Base-by-base conservation (phyloP, 441 rosid genomes). In the Jatropha podagrica region DNA sequence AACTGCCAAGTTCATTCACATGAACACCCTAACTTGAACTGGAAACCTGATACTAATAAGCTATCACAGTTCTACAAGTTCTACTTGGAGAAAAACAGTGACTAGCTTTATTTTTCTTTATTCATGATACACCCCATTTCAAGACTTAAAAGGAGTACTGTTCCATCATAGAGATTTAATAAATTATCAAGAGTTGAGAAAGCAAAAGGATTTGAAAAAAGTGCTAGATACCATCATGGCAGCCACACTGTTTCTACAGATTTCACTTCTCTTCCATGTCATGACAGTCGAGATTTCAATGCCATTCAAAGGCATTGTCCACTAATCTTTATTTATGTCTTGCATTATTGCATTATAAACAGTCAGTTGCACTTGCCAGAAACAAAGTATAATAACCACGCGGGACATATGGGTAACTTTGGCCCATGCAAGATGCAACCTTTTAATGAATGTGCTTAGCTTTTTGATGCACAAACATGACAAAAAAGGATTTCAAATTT, bases 381-480 rank as follows among this genome's bases (percentile, higher is more conserved):
- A 65, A 11, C 23, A 48, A 56, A 71, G 71, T n/a, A 75, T 37
- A 27, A 64, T 32, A 55, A 40, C 51, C 63, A 75, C n/a, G 46
- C 40, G 20, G 32, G 18, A 37, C 81, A 81, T 58, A 71, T 17
- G 83, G 71, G 66, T 58, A 70, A 12, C 74, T 61, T 68, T 70
- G 58, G 64, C 65, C 67, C 37, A 48, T 20, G 72, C 72, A 80
- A 44, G 17, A 55, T 20, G 72, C 72, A 80, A 44, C 41, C 68
- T 13, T 54, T 56, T 14, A 68, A 75, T 74, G 44, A 72, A 77
- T 68, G 61, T 73, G 76, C 73, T 76, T 65, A 80, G 74, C 75
- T 68, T 75, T 71, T 78, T 69, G 48, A 59, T 20, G 49, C 74
- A 78, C 9, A 58, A 40, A 77, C 64, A 72, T 60, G 51, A 60